Conservation (phyloP, 352 stramenopile species). For the Phytopythium oedochilum region DNA sequence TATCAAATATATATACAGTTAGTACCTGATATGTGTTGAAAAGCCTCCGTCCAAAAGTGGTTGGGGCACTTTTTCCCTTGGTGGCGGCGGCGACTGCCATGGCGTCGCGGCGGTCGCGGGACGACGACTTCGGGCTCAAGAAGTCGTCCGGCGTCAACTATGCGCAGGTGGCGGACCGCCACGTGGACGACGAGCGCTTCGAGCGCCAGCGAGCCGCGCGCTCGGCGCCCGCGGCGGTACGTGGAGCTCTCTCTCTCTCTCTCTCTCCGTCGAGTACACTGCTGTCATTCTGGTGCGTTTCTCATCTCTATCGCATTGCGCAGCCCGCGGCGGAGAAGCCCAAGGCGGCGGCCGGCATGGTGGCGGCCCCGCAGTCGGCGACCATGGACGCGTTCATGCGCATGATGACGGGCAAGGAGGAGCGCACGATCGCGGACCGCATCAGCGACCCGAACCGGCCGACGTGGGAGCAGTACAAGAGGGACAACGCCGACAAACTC, state of each 20-base stretch:
- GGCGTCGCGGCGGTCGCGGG: constrained; percentile 6
- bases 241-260: not conserved
- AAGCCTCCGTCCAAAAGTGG: too few relatives aligned
- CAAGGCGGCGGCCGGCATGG: constrained; percentile 8
- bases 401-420: constrained; percentile 90
- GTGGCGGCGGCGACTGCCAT: not conserved
- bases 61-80: too few relatives aligned
- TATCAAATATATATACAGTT: not conserved
- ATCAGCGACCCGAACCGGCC: constrained; percentile 92
- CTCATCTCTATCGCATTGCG: too few relatives aligned
- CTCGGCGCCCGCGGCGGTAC: constrained; percentile 16
- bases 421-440: constrained; percentile 92
- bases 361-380: constrained; percentile 34
- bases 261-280: too few relatives aligned
- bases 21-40: too few relatives aligned
- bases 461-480: constrained; percentile 97
- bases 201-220: constrained; percentile 66
- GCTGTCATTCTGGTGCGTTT: too few relatives aligned
- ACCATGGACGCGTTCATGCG: constrained; percentile 94
- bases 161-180: constrained; percentile 67
- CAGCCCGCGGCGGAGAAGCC: constrained; percentile 18
- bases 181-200: constrained; percentile 83
- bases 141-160: constrained; percentile 83
- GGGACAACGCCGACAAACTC: constrained; percentile 94
- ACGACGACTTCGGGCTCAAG: constrained; percentile 68